Conservation (phyloP, 176 grass and related monocot species). For the Hordeum vulgare region MorexV3_pseudomolecules_assembly NC_058521.1:13439592-13440091, state of each 20-base stretch:
- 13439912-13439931: constrained; percentile 5
- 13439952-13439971: not conserved
- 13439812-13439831: constrained; percentile 58
- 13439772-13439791: constrained; percentile 58
- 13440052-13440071: constrained; percentile 41
- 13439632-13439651: not conserved
- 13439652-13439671: not conserved
- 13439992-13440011: not conserved
- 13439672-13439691: not conserved
- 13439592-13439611: not conserved
- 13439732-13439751: not conserved
- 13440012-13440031: constrained; percentile 20
- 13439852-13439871: constrained; percentile 10
- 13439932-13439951: constrained; percentile 6
- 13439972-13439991: not conserved
- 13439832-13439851: constrained; percentile 29
- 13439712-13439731: not conserved
- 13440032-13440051: constrained; percentile 45
- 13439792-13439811: constrained; percentile 60
- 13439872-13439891: constrained; percentile 43
- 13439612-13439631: not conserved
- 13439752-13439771: constrained; percentile 42
- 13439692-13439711: constrained; percentile 9
- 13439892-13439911: not conserved
- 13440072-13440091: constrained; percentile 86